phyloP scores from a whole-genome alignment of 78 protist species.

The Emiliania huxleyi region DNA sequence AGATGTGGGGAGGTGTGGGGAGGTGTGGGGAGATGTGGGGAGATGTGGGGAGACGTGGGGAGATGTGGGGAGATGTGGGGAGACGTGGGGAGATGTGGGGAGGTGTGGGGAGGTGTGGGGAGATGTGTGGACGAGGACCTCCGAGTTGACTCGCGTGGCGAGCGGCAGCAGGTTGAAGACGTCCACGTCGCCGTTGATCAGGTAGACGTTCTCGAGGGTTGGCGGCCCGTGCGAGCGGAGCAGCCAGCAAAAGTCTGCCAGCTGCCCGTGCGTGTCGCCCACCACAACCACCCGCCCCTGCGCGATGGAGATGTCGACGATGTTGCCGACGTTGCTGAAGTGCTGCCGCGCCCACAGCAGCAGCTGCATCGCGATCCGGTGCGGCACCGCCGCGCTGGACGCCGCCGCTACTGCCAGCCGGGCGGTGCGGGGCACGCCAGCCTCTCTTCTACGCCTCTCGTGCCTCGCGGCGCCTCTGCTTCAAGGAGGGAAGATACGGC shows the following conservation, averaged over 20 bases:
- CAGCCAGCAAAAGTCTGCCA: background rate
- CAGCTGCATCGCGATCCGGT: background rate
- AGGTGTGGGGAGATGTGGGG: too few relatives aligned
- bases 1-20: too few relatives aligned
- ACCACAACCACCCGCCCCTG: background rate
- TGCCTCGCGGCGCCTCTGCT: too few relatives aligned
- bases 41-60: too few relatives aligned
- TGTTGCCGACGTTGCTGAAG: background rate
- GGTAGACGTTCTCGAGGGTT: background rate
- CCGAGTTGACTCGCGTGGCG: conserved; percentile 24
- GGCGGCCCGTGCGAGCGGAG: background rate
- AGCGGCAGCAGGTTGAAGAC: conserved; percentile 52
- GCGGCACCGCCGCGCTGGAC: background rate
- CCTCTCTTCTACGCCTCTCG: too few relatives aligned
- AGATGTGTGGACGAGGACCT: too few relatives aligned
- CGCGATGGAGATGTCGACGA: background rate
- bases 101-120: too few relatives aligned
- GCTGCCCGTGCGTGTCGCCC: conserved; percentile 37
- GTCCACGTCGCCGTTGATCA: conserved; percentile 59
- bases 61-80: too few relatives aligned
- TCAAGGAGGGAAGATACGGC: too few relatives aligned
- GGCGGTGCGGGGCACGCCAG: too few relatives aligned
- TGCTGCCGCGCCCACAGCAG: background rate
- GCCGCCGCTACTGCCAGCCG: too few relatives aligned
- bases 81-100: too few relatives aligned